These are phyloP conservation scores for Hydnomerulius pinastri DNA, from an alignment of 768 basidiomycete species.

Conservation along the genomic window DNA sequence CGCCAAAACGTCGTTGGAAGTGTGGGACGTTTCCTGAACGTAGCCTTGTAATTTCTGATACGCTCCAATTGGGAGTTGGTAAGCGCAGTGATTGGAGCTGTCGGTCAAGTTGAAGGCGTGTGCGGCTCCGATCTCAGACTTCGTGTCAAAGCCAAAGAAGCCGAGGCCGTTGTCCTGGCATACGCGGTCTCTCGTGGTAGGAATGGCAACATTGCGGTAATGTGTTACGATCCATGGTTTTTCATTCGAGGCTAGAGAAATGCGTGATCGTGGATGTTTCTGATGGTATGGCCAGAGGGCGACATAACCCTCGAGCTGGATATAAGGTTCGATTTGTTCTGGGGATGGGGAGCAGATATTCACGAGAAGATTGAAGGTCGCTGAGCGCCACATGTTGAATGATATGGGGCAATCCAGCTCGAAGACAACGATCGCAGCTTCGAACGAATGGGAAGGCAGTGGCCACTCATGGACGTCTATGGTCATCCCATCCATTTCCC, in stretches of 20 bases:
- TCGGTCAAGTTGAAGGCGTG: constrained; percentile 9
- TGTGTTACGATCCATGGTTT: constrained; percentile 37
- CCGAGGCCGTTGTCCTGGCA: constrained; percentile 32
- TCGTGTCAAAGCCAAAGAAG: constrained; percentile 31
- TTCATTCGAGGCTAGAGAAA: constrained; percentile 38
- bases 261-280: constrained; percentile 19
- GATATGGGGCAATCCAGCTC: constrained; percentile 39
- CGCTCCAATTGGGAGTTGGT: constrained; percentile 30
- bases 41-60: constrained; percentile 41
- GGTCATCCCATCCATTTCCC: constrained; percentile 11
- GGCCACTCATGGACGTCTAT: constrained; percentile 49
- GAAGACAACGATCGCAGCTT: constrained; percentile 37
- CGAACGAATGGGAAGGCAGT: constrained; percentile 30
- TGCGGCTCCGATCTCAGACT: constrained; percentile 9
- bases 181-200: constrained; percentile 16
- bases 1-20: constrained; percentile 45
- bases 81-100: constrained; percentile 28
- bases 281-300: not conserved
- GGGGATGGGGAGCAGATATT: constrained; percentile 32
- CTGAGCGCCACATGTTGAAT: constrained; percentile 43
- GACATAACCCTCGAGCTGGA: constrained; percentile 1
- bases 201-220: constrained; percentile 23
- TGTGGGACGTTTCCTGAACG: constrained; percentile 36
- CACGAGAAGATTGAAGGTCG: constrained; percentile 38
- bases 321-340: not conserved